Evolutionary conservation across 805 yeast species (phyloP).

Genomic region (Ogataea ganodermae): DNA sequence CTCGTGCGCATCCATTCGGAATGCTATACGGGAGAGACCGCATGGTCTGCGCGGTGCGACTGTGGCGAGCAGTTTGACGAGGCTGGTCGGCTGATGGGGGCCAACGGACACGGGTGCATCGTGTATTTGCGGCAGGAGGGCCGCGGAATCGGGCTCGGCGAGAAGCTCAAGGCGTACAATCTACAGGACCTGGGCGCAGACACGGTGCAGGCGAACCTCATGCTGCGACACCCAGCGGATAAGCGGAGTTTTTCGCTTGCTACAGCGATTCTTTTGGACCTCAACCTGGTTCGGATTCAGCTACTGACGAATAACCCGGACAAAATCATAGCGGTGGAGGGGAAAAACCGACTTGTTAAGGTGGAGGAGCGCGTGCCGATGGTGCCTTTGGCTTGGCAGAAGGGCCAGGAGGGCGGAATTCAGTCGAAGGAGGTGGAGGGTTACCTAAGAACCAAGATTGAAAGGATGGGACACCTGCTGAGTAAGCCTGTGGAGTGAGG

Average conservation of each 20-base stretch:
- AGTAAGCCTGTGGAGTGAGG: slow-evolving; percentile 39
- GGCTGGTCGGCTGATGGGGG: slow-evolving; percentile 92
- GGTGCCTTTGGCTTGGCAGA: slow-evolving; percentile 93
- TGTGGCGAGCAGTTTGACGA: slow-evolving; percentile 99
- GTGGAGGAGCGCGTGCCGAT: slow-evolving; percentile 92
- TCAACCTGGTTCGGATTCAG: slow-evolving; percentile 71
- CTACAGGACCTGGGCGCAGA: slow-evolving; percentile 98
- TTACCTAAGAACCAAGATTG: slow-evolving; percentile 89
- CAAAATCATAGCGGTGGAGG: slow-evolving; percentile 92
- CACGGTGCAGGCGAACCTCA: slow-evolving; percentile 92
- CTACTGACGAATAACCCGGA: slow-evolving; percentile 95
- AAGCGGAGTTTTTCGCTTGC: slow-evolving; percentile 94
- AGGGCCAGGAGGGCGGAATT: slow-evolving; percentile 57
- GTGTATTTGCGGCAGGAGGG: slow-evolving; percentile 98
- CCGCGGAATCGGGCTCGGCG: slow-evolving; percentile 98
- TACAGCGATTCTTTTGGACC: slow-evolving; percentile 85
- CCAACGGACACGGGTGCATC: slow-evolving; percentile 86
- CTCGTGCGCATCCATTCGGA: slow-evolving; percentile 93
- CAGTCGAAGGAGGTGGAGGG: slow-evolving; percentile 87
- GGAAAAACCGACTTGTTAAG: slow-evolving; percentile 67
- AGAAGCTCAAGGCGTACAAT: slow-evolving; percentile 93
- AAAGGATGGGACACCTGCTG: slow-evolving; percentile 94
- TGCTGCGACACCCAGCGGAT: slow-evolving; percentile 96
- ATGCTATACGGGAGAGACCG: slow-evolving; percentile 98
- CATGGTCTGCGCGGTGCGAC: slow-evolving; percentile 98